Evolutionary conservation across 2,329 filamentous ascomycete genomes (phyloP), one percentile per base, ranked within the genome.

Genomic region (Sclerotinia trifoliorum): DNA sequence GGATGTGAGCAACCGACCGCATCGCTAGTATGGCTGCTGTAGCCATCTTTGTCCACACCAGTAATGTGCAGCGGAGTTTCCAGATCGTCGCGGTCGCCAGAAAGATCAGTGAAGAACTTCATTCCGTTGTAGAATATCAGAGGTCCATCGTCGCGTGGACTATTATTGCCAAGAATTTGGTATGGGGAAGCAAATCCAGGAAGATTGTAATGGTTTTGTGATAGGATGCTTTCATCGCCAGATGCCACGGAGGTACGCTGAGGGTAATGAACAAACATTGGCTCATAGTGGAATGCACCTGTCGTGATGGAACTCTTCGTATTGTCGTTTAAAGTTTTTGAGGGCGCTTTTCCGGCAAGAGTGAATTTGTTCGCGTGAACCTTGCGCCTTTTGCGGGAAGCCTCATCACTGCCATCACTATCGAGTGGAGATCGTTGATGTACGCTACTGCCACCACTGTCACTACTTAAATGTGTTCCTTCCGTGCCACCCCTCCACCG

Each of bases 91-190:
- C 81, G 81, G 73, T 93, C 90, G 2, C 89, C 89, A 21, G 89
- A 91, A 4, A 95, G 79, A 77, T 96, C 93, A 1, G 89, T 93
- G 77, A 88, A 95, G 77, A 95, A 96, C 0, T 86, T 86, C 1
- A 90, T 90, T 35, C 90, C 91, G 70, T 85, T 92, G 77, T 94
- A 96, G 75, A 94, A 96, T 24, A 94, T 93, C 72, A 96, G 90
- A 1, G 90, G 88, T 11, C 92, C 92, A 69, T 91, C 87, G 17
- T 87, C 83, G 0, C 82, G 62, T 17, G 52, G 84, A 83, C 17
- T 79, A 73, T 2, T 83, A 83, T 35, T 83, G 29, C 2, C 39
- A 21, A 29, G 19, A 8, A 19, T 42, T 5, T 26, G 17, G 21
- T 29, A 8, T 32, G 62, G 32, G 4, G 51, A 51, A 3, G 29